Percentiles rank a stretch among this genome's conserved stretches.
Evolutionary conservation across 495 filamentous ascomycete genomes (phyloP).

Genomic region (Podospora pseudopauciseta): DNA sequence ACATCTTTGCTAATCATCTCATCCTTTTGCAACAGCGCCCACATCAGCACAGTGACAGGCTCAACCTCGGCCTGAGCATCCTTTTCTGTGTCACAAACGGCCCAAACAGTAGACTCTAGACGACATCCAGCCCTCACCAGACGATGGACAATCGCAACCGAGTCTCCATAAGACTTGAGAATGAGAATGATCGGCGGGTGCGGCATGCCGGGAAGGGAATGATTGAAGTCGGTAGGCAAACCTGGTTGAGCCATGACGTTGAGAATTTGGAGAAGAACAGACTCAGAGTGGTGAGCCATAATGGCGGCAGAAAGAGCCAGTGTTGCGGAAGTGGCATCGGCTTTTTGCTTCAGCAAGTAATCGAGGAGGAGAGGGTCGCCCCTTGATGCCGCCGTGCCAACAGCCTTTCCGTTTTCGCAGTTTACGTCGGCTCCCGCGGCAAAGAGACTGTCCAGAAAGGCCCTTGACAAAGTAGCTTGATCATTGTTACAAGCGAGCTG

Average conservation of each 20-base stretch:
- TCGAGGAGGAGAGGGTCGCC: conserved; percentile 36
- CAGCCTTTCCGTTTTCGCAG: conserved; percentile 40
- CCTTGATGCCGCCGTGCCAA: conserved; percentile 37
- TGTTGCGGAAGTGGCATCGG: conserved; percentile 32
- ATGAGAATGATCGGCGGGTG: conserved; percentile 24
- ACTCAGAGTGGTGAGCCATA: conserved; percentile 25
- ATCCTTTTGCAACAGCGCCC: conserved; percentile 39
- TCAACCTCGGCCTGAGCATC: conserved; percentile 29
- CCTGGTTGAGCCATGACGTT: conserved; percentile 17
- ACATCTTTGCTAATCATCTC: conserved; percentile 34
- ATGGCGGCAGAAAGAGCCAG: conserved; percentile 37
- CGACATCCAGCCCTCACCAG: conserved; percentile 25
- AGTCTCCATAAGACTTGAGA: conserved; percentile 28
- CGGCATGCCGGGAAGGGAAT: conserved; percentile 26
- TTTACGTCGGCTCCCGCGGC: conserved; percentile 39
- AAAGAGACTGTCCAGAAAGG: conserved; percentile 36
- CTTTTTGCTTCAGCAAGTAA: conserved; percentile 33
- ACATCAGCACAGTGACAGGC: conserved; percentile 39
- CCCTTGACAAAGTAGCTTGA: conserved; percentile 27
- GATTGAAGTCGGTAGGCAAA: conserved; percentile 19
- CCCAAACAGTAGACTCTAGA: conserved; percentile 23
- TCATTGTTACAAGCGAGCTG: conserved; percentile 28
- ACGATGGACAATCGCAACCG: conserved; percentile 21
- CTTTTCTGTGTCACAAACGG: conserved; percentile 19
- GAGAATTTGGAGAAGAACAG: conserved; percentile 20